A percentile compares a stretch with the other conserved stretches of the same genome.
Conservation (phyloP, 129 eudicot genomes). For the Artemisia tridentata region DNA sequence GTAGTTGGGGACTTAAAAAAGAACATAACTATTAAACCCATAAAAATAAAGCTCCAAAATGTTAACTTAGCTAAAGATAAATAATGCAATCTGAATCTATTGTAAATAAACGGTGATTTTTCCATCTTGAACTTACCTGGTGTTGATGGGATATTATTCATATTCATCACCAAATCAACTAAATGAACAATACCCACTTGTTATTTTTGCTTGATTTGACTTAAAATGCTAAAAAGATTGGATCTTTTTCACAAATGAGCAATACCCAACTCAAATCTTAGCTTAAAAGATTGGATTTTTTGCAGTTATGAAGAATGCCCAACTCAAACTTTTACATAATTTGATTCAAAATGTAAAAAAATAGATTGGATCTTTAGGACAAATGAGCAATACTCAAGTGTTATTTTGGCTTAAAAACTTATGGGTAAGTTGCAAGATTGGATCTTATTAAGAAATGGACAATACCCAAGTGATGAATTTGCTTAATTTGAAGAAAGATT, state of each 20-base stretch:
- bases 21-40: slow-evolving; percentile 60
- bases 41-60: slow-evolving; percentile 68
- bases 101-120: slow-evolving; percentile 44
- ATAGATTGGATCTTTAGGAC: background rate
- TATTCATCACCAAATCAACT: slow-evolving; percentile 1
- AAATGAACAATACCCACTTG: no score
- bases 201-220: no score
- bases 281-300: background rate
- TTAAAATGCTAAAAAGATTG: no score
- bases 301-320: background rate
- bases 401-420: slow-evolving; percentile 5
- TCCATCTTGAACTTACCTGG: slow-evolving; percentile 89
- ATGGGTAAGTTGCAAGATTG: slow-evolving; percentile 11
- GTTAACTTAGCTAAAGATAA: slow-evolving; percentile 68
- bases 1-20: slow-evolving; percentile 50
- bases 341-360: background rate
- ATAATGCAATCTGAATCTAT: slow-evolving; percentile 48
- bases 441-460: background rate
- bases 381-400: background rate
- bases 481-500: slow-evolving; percentile 11
- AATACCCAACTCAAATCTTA: background rate
- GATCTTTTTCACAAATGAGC: background rate
- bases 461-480: background rate
- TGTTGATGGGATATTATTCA: slow-evolving; percentile 58
- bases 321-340: background rate